phyloP scores from a whole-genome alignment of 129 eudicot species.

The Chrysanthemum makinoi region DNA sequence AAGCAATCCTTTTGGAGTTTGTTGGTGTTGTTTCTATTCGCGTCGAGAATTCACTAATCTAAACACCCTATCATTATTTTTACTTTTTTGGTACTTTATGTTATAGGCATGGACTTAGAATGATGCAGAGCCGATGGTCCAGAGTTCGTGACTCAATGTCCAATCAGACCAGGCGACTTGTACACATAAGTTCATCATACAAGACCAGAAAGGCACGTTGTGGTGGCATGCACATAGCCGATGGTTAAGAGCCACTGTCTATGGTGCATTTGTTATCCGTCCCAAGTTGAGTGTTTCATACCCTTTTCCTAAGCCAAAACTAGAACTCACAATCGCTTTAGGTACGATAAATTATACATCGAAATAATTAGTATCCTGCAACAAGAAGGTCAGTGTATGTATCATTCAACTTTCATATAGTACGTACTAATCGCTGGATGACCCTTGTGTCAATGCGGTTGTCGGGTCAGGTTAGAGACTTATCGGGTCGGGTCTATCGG shows the following conservation, averaged over 20 bases:
- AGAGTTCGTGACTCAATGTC: constrained; percentile 73
- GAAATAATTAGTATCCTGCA: not conserved
- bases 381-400: not conserved
- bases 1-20: too few species aligned
- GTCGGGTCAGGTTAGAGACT: too few species aligned
- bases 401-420: not conserved
- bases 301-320: constrained; percentile 59
- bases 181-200: constrained; percentile 62
- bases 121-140: constrained; percentile 91
- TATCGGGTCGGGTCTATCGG: too few species aligned
- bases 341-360: constrained; percentile 33
- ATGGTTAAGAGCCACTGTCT: constrained; percentile 84
- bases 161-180: constrained; percentile 61
- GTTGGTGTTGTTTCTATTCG: too few species aligned
- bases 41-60: too few species aligned
- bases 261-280: constrained; percentile 64
- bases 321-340: constrained; percentile 58
- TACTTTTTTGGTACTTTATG: not conserved
- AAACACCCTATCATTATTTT: not conserved
- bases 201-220: constrained; percentile 70
- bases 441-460: not conserved
- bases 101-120: constrained; percentile 78
- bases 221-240: constrained; percentile 93
- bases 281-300: constrained; percentile 60
- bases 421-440: not conserved